A percentile compares a stretch with the other conserved stretches of the same genome.
These are phyloP conservation scores for Didymosphaeria variabile DNA, from an alignment of 2,329 filamentous ascomycete species.

Conservation along the genomic window DNA sequence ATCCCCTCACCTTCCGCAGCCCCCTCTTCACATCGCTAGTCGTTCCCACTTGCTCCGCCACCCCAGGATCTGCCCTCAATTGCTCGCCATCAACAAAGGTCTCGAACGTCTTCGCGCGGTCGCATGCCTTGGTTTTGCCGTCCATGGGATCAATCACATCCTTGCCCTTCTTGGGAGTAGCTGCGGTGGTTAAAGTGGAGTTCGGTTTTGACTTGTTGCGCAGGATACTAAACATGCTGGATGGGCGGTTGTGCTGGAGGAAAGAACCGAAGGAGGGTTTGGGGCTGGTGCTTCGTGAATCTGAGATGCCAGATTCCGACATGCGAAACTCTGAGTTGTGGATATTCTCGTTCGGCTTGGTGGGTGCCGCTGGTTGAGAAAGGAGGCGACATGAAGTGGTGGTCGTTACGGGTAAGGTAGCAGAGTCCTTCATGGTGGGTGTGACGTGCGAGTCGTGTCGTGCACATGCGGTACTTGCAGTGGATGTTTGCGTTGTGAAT, in stretches of 20 bases:
- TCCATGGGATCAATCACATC: neutral
- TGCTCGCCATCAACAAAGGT: neutral
- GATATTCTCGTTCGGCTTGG: neutral
- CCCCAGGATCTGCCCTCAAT: neutral
- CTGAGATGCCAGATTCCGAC: neutral
- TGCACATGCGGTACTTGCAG: neutral
- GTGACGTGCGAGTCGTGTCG: neutral
- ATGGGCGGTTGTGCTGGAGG: neutral
- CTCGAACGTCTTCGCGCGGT: conserved; percentile 5
- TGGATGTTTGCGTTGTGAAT: neutral
- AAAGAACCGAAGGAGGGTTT: neutral
- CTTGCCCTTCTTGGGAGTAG: neutral
- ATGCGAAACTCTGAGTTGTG: neutral
- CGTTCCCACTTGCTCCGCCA: neutral
- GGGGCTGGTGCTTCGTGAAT: neutral
- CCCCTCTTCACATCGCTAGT: neutral
- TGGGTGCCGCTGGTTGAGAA: neutral
- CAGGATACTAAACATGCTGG: conserved; percentile 5
- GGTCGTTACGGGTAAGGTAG: neutral
- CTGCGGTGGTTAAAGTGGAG: neutral
- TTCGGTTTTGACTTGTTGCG: neutral
- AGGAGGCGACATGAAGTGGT: too few species aligned
- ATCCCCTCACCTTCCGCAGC: neutral
- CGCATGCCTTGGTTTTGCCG: conserved; percentile 1
- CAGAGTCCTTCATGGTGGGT: neutral